phyloP scores from a whole-genome alignment of 2,329 filamentous ascomycete species.

The Phoma herbarum region DNA sequence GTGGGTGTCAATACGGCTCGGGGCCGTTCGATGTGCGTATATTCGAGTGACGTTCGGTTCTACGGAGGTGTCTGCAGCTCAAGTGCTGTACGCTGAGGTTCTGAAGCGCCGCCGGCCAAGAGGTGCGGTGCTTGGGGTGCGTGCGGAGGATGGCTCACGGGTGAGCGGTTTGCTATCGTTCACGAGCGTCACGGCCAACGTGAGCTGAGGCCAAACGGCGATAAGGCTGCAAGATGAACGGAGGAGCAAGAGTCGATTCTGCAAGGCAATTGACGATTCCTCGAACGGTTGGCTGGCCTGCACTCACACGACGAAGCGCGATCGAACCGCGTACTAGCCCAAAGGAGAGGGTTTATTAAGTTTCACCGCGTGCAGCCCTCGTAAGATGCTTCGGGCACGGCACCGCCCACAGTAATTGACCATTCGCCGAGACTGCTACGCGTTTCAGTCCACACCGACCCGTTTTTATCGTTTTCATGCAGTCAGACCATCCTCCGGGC shows the following conservation, averaged over 20 bases:
- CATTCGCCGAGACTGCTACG: conserved; percentile 20
- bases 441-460: conserved; percentile 23
- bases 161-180: conserved; percentile 22
- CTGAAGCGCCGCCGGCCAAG: conserved; percentile 21
- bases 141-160: conserved; percentile 22
- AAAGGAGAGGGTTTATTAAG: conserved; percentile 24
- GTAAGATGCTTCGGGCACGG: conserved; percentile 20
- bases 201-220: not conserved
- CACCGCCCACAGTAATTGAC: conserved; percentile 18
- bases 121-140: conserved; percentile 18
- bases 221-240: conserved; percentile 2
- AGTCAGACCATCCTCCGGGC: conserved; percentile 18
- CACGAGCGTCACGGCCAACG: conserved; percentile 14
- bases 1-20: conserved; percentile 34
- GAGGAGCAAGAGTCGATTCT: conserved; percentile 10
- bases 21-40: conserved; percentile 24
- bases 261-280: conserved; percentile 31
- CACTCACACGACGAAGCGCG: conserved; percentile 30
- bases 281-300: conserved; percentile 24
- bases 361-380: conserved; percentile 25
- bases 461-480: conserved; percentile 24
- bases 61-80: conserved; percentile 11
- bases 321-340: conserved; percentile 32
- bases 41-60: not conserved
- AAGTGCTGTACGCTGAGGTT: conserved; percentile 13